phyloP scores from a whole-genome alignment of 225 moss, liverwort and hornwort species.

The Rhytidiadelphus loreus region DNA sequence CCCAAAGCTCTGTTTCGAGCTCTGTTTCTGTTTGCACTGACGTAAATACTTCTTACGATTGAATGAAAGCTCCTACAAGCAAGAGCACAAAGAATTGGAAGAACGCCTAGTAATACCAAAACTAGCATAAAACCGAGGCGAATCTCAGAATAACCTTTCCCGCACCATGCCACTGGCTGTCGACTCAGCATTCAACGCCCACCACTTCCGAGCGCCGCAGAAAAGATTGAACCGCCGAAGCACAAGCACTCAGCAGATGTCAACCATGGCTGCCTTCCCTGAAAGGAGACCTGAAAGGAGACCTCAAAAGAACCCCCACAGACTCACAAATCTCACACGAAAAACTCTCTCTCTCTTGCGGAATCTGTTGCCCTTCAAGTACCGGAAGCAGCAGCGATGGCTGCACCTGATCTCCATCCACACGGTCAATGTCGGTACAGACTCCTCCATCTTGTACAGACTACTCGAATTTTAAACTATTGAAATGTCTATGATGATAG shows the following conservation, averaged over 20 bases:
- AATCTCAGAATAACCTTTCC: not conserved
- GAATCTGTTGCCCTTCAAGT: not conserved
- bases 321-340: not conserved
- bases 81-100: not conserved
- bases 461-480: not conserved
- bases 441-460: not conserved
- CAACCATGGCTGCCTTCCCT: not conserved
- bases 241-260: not conserved
- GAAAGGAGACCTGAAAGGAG: too few species aligned
- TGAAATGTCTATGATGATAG: not conserved
- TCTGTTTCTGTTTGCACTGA: not conserved
- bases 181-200: not conserved
- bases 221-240: not conserved
- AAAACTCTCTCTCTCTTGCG: not conserved
- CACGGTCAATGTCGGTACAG: not conserved
- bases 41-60: not conserved
- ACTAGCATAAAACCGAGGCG: not conserved
- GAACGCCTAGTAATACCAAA: not conserved
- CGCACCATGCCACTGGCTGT: not conserved
- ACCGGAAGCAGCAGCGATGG: not conserved
- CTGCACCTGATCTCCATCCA: not conserved
- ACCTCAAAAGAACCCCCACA: too few species aligned
- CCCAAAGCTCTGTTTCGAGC: not conserved
- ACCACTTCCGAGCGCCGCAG: not conserved
- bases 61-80: not conserved